Evolutionary conservation across 2,329 filamentous ascomycete genomes (phyloP).

Genomic region (Colletotrichum theobromicola): DNA sequence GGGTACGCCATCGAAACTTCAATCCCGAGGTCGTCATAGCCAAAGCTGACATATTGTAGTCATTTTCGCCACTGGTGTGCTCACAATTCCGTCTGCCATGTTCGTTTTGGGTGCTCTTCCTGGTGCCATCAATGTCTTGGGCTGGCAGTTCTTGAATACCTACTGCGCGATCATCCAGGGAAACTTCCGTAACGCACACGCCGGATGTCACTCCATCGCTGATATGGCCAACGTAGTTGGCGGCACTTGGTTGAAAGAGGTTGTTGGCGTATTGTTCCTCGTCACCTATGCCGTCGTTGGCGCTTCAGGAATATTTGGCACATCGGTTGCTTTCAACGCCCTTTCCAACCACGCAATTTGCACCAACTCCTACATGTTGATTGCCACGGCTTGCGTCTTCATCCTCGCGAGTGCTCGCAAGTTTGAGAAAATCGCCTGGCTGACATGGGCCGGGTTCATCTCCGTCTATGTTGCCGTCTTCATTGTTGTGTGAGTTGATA

Average conservation of each 20-base stretch:
- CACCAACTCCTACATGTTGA: constrained; percentile 61
- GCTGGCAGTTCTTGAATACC: constrained; percentile 45
- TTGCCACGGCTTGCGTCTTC: constrained; percentile 56
- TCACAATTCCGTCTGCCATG: constrained; percentile 47
- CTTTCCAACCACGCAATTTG: constrained; percentile 63
- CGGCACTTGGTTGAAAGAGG: constrained; percentile 54
- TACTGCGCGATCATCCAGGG: constrained; percentile 45
- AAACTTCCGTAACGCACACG: constrained; percentile 42
- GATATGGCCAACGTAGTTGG: constrained; percentile 65
- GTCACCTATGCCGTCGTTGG: constrained; percentile 62
- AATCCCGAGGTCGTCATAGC: background rate
- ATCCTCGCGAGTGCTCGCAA: constrained; percentile 59
- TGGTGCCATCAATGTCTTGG: constrained; percentile 46
- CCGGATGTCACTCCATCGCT: constrained; percentile 45
- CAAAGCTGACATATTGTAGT: constrained; percentile 24
- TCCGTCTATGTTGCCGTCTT: constrained; percentile 64
- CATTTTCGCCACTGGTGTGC: constrained; percentile 48
- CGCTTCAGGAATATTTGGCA: constrained; percentile 63
- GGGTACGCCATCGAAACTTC: constrained; percentile 24
- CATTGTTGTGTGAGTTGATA: constrained; percentile 52
- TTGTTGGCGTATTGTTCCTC: constrained; percentile 61
- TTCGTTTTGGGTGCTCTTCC: constrained; percentile 46
- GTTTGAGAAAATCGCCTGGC: constrained; percentile 65
- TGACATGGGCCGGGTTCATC: constrained; percentile 65
- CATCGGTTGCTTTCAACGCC: constrained; percentile 64